phyloP scores from a whole-genome alignment of 164 flowering plant genomes.

The Chimonanthus salicifolius region DNA sequence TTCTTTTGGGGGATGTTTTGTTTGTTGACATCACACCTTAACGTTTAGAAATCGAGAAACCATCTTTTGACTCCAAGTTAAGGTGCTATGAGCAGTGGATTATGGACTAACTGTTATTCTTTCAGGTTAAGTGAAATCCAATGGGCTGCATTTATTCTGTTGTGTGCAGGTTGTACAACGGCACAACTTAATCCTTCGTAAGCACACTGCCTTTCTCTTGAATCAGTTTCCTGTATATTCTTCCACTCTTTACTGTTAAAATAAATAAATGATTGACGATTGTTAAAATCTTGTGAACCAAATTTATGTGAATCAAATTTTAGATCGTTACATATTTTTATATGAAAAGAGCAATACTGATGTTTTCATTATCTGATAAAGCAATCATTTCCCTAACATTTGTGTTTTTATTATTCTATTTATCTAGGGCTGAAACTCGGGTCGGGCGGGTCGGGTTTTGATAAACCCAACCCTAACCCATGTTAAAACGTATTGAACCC shows the following conservation, averaged over 20 bases:
- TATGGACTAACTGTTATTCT: slow-evolving; percentile 3
- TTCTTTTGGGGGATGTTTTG: no score
- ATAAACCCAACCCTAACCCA: no score
- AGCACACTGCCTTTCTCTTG: slow-evolving; percentile 19
- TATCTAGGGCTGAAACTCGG: not conserved
- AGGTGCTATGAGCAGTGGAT: not conserved
- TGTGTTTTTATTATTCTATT: not conserved
- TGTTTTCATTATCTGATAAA: not conserved
- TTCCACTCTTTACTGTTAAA: not conserved
- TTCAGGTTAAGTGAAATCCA: slow-evolving; percentile 90
- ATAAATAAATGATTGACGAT: not conserved
- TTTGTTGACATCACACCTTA: no score
- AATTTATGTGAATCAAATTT: not conserved
- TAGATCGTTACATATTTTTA: not conserved
- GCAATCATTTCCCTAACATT: not conserved
- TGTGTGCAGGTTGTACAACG: slow-evolving; percentile 94
- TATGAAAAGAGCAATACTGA: not conserved
- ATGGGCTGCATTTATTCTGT: slow-evolving; percentile 93
- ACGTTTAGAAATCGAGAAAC: no score
- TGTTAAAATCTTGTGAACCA: not conserved
- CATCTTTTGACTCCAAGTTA: no score
- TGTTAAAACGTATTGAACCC: no score
- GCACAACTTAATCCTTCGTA: slow-evolving; percentile 89
- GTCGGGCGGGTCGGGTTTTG: no score
- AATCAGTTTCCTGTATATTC: no score